A percentile compares a stretch with the other conserved stretches of the same genome.
These are phyloP conservation scores for Aspergillus sojae DNA, from an alignment of 2,329 filamentous ascomycete species.

Conservation along the genomic window DNA sequence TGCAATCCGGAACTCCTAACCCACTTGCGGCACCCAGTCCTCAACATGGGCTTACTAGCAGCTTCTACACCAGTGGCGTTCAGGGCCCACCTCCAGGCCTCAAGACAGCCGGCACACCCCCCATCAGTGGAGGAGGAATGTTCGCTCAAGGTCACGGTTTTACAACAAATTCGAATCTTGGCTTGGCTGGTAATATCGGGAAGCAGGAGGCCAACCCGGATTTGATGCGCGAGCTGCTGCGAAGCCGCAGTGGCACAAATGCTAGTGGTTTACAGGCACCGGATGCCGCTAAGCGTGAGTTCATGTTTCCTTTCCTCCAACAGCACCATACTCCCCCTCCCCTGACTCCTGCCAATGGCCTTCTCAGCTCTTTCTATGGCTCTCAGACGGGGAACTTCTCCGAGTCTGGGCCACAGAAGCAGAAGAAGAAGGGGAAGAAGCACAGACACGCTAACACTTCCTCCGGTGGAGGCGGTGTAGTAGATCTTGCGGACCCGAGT, in stretches of 20 bases:
- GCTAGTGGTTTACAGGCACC: slow-evolving; percentile 70
- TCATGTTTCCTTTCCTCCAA: slow-evolving; percentile 88
- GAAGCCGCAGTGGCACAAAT: slow-evolving; percentile 63
- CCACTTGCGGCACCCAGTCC: slow-evolving; percentile 41
- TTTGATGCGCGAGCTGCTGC: slow-evolving; percentile 79
- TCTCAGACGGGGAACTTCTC: slow-evolving; percentile 82
- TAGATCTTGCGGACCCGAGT: slow-evolving; percentile 99
- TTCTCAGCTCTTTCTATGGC: slow-evolving; percentile 90
- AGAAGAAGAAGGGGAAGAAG: slow-evolving; percentile 99
- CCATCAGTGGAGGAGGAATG: slow-evolving; percentile 76
- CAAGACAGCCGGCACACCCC: slow-evolving; percentile 92
- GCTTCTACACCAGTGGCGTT: slow-evolving; percentile 82
- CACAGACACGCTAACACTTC: slow-evolving; percentile 99
- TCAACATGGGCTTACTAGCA: slow-evolving; percentile 55
- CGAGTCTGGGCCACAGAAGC: slow-evolving; percentile 86
- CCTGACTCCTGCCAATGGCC: slow-evolving; percentile 89
- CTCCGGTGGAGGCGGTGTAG: slow-evolving; percentile 99
- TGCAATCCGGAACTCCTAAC: slow-evolving; percentile 43
- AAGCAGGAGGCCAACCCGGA: slow-evolving; percentile 75
- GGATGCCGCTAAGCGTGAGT: slow-evolving; percentile 97
- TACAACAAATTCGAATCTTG: slow-evolving; percentile 62
- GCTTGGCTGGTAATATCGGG: slow-evolving; percentile 63
- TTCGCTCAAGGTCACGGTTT: slow-evolving; percentile 89
- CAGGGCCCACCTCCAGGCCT: slow-evolving; percentile 92
- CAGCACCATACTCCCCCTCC: slow-evolving; percentile 84